Conservation (phyloP, 2,329 filamentous ascomycete genomes). For the Curvularia lunata region DNA sequence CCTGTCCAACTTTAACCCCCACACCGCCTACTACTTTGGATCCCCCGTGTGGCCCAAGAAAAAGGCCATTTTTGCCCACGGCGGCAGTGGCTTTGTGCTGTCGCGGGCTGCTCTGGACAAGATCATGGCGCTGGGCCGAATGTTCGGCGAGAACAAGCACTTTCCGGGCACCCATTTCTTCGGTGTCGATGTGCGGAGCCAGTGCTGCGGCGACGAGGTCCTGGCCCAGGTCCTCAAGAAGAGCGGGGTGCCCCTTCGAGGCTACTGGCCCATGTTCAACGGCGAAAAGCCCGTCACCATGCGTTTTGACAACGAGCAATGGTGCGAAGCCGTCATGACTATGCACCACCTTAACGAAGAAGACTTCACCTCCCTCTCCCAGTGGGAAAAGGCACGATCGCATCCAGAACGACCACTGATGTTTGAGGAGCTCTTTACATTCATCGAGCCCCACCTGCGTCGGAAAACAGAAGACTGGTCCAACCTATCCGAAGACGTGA, state of each 20-base stretch:
- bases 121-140: slow-evolving; percentile 46
- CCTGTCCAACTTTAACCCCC: slow-evolving; percentile 46
- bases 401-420: slow-evolving; percentile 37
- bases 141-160: slow-evolving; percentile 44
- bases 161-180: slow-evolving; percentile 45
- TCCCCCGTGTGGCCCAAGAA: slow-evolving; percentile 47
- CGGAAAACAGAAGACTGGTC: slow-evolving; percentile 41
- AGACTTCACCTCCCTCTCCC: slow-evolving; percentile 37
- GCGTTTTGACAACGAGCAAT: slow-evolving; percentile 49
- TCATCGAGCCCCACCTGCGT: slow-evolving; percentile 37
- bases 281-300: slow-evolving; percentile 50
- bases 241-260: slow-evolving; percentile 44
- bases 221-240: slow-evolving; percentile 48
- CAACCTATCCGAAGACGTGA: slow-evolving; percentile 42
- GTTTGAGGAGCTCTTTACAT: slow-evolving; percentile 44
- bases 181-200: slow-evolving; percentile 42
- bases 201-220: slow-evolving; percentile 50
- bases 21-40: slow-evolving; percentile 50
- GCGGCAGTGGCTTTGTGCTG: slow-evolving; percentile 53
- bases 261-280: slow-evolving; percentile 56
- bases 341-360: slow-evolving; percentile 44
- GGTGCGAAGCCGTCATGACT: slow-evolving; percentile 53
- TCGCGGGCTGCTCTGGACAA: slow-evolving; percentile 58
- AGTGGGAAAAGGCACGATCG: slow-evolving; percentile 36
- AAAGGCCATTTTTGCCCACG: slow-evolving; percentile 51